Evolutionary conservation across 2,329 filamentous ascomycete species (phyloP).

Genomic region (Cladosporium oxysporum): DNA sequence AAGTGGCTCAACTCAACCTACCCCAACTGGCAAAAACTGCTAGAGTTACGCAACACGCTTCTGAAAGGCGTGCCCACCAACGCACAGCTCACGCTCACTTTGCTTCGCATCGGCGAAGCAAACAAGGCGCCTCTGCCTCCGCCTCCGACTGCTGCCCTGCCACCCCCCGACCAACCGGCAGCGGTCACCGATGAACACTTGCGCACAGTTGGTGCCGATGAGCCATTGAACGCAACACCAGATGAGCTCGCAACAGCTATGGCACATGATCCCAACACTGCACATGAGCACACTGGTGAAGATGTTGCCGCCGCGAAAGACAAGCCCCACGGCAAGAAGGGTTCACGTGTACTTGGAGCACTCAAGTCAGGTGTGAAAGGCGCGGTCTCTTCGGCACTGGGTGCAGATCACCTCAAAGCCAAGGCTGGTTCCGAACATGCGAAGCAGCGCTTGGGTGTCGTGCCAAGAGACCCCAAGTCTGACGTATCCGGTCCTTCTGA

Average conservation of each 20-base stretch:
- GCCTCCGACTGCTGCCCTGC: slow-evolving; percentile 48
- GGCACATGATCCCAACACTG: slow-evolving; percentile 46
- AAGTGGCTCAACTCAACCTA: slow-evolving; percentile 61
- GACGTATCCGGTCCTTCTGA: slow-evolving; percentile 65
- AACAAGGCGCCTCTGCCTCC: slow-evolving; percentile 76
- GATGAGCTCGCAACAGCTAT: slow-evolving; percentile 68
- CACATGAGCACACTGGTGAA: slow-evolving; percentile 53
- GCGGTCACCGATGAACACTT: slow-evolving; percentile 54
- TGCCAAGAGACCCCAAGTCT: slow-evolving; percentile 52
- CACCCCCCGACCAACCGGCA: slow-evolving; percentile 53
- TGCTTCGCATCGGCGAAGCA: slow-evolving; percentile 77
- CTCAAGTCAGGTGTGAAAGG: slow-evolving; percentile 72
- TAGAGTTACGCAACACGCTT: slow-evolving; percentile 73
- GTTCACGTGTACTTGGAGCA: slow-evolving; percentile 59
- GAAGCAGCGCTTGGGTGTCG: slow-evolving; percentile 69
- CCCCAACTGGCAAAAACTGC: slow-evolving; percentile 73
- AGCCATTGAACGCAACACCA: slow-evolving; percentile 61
- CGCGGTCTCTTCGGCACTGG: slow-evolving; percentile 70
- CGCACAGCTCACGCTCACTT: slow-evolving; percentile 77
- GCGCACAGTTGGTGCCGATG: slow-evolving; percentile 54
- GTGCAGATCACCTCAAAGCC: slow-evolving; percentile 71
- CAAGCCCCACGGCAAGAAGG: slow-evolving; percentile 51
- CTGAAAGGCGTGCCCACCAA: slow-evolving; percentile 84
- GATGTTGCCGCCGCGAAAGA: slow-evolving; percentile 55
- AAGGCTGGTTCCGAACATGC: slow-evolving; percentile 62